Percentiles rank a stretch among this genome's conserved stretches.
Evolutionary conservation across 176 grass and related monocot species (phyloP).

Genomic region (Lolium rigidum): DNA sequence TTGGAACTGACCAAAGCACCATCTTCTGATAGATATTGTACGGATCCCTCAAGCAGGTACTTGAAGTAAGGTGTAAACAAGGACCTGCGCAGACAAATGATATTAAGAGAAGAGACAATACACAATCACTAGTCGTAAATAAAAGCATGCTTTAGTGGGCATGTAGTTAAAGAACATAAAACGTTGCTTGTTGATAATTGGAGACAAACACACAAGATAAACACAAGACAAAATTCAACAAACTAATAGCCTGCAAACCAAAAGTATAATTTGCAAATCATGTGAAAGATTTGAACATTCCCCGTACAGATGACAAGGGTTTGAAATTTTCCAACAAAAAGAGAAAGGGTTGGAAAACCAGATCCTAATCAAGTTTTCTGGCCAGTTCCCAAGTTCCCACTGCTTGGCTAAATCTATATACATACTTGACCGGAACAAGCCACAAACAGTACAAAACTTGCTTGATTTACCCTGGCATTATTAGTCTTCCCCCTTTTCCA

Average conservation of each 20-base stretch:
- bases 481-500: too few relatives aligned
- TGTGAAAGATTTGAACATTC: background rate
- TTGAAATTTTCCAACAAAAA: background rate
- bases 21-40: slow-evolving; percentile 73
- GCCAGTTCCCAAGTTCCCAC: background rate
- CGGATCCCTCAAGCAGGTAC: slow-evolving; percentile 74
- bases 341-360: background rate
- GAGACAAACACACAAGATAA: background rate
- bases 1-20: slow-evolving; percentile 44
- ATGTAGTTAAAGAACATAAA: background rate
- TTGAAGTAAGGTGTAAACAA: slow-evolving; percentile 98
- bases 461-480: background rate
- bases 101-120: background rate
- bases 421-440: background rate
- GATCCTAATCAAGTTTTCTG: background rate
- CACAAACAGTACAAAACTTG: background rate
- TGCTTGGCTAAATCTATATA: background rate
- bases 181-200: background rate
- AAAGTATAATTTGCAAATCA: background rate
- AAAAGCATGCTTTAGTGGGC: slow-evolving; percentile 23
- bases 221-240: slow-evolving; percentile 12
- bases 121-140: background rate
- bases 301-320: background rate
- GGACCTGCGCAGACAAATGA: slow-evolving; percentile 61
- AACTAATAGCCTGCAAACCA: background rate